Evolutionary conservation across 306 rosid species (phyloP), one percentile per base, ranked within the genome.

Genomic region (Sophora flavescens): DNA sequence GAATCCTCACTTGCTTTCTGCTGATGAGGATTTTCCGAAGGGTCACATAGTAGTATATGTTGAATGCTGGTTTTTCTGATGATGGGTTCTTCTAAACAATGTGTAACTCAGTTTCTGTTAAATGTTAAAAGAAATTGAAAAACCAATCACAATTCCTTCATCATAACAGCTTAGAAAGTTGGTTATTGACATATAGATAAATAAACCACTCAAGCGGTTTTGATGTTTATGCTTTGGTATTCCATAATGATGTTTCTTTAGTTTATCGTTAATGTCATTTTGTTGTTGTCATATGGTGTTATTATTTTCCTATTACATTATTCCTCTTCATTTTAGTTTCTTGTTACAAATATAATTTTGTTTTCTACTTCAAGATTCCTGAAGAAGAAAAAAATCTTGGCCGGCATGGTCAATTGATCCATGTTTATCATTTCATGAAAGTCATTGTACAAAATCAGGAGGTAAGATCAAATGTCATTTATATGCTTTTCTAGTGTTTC

Each of bases 301-400:
- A 32, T 44, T 28, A 18, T 35, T 79, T 58, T 58, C 30, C n/a
- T 32, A 0, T 7, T 15, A 15, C 48, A 26, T 79, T 63, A 74
- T 47, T 74, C 3, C 56, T 74, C 47, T 36, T 51, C 44, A 6
- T 39, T 41, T 32, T 42, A 12, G 16, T 47, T 60, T 61, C 15
- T 38, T 11, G 14, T 11, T 44, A 36, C 35, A 11, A 12, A 4
- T n/a, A 47, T 67, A 13, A 44, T 57, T 15, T n/a, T 52, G 66
- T 72, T 38, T 15, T 50, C 57, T 36, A 63, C 63, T 39, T 50
- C 51, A 86, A 94, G 98, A 85, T 94, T 78, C 98, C 92, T 10
- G 96, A 83, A 73, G 97, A 92, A 74, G 97, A 92, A 86, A 90
- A 92, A 83, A 81, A 84, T 81, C 82, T 94, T 71, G 92, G 91